Percentiles rank a stretch among this genome's conserved stretches.
These are phyloP conservation scores for Solanum hybrid DNA, from an alignment of 305 asterid genomes.

Conservation along the genomic window DNA sequence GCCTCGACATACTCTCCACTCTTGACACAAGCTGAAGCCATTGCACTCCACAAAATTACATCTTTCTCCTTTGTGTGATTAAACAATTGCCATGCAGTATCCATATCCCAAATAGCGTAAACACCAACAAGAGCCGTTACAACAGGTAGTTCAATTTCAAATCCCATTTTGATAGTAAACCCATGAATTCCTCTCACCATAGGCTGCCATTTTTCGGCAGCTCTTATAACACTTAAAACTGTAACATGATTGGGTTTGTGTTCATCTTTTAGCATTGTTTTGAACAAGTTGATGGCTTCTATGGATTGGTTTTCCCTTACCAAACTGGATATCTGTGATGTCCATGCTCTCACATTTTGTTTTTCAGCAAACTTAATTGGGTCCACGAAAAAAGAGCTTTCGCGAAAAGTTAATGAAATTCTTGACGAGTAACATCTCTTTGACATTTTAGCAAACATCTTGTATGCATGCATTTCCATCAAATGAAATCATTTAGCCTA, in stretches of 20 bases:
- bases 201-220: constrained; percentile 30
- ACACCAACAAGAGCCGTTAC: constrained; percentile 59
- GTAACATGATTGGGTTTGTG: constrained; percentile 55
- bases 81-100: constrained; percentile 34
- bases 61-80: constrained; percentile 32
- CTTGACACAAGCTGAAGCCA: constrained; percentile 53
- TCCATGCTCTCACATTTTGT: constrained; percentile 38
- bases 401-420: not conserved
- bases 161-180: constrained; percentile 43
- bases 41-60: constrained; percentile 58
- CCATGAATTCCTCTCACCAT: constrained; percentile 42
- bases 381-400: constrained; percentile 21
- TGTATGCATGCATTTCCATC: constrained; percentile 40
- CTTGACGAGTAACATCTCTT: constrained; percentile 22
- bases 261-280: constrained; percentile 37
- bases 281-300: constrained; percentile 60
- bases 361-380: constrained; percentile 24
- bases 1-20: constrained; percentile 39
- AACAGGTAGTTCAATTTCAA: constrained; percentile 36
- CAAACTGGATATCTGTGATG: constrained; percentile 44
- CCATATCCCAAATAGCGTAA: constrained; percentile 52
- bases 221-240: constrained; percentile 39
- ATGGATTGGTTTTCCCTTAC: constrained; percentile 39
- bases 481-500: constrained; percentile 11
- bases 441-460: constrained; percentile 46